Percentiles rank a stretch among this genome's conserved stretches.
Conservation (phyloP, 176 grass and related monocot genomes). For the Leersia perrieri region DNA sequence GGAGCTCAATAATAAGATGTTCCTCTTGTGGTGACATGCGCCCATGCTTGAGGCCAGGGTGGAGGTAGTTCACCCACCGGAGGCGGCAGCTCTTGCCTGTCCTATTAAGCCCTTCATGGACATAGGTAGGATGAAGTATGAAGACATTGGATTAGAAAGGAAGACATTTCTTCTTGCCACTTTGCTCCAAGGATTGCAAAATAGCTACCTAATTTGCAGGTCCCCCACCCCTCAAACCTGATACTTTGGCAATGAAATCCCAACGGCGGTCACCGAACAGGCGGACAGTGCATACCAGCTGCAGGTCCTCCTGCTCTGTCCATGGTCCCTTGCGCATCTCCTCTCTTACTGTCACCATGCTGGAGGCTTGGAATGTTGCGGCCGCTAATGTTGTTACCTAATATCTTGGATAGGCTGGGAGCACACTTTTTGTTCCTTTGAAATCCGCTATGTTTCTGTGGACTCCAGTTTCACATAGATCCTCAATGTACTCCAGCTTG, state of each 20-base stretch:
- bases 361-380: neutral
- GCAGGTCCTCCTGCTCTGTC: constrained; percentile 88
- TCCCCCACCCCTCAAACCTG: constrained; percentile 99
- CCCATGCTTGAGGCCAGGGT: constrained; percentile 82
- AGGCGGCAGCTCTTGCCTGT: constrained; percentile 90
- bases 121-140: constrained; percentile 14
- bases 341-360: constrained; percentile 75
- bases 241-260: constrained; percentile 97
- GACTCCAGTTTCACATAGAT: constrained; percentile 38
- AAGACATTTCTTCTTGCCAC: constrained; percentile 23
- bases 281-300: constrained; percentile 85
- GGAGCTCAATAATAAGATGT: constrained; percentile 65
- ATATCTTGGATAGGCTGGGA: constrained; percentile 41
- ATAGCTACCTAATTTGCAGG: constrained; percentile 55
- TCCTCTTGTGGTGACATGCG: constrained; percentile 82
- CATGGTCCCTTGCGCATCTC: constrained; percentile 80
- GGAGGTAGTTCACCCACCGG: constrained; percentile 88
- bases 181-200: constrained; percentile 46
- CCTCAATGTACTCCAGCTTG: constrained; percentile 37
- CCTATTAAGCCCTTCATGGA: constrained; percentile 64
- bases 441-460: constrained; percentile 34
- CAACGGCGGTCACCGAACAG: constrained; percentile 91
- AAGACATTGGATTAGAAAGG: constrained; percentile 34
- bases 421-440: constrained; percentile 11
- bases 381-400: constrained; percentile 20